Base-by-base conservation (phyloP, 1,284 basidiomycete genomes). In the Ustilago sp. region DNA sequence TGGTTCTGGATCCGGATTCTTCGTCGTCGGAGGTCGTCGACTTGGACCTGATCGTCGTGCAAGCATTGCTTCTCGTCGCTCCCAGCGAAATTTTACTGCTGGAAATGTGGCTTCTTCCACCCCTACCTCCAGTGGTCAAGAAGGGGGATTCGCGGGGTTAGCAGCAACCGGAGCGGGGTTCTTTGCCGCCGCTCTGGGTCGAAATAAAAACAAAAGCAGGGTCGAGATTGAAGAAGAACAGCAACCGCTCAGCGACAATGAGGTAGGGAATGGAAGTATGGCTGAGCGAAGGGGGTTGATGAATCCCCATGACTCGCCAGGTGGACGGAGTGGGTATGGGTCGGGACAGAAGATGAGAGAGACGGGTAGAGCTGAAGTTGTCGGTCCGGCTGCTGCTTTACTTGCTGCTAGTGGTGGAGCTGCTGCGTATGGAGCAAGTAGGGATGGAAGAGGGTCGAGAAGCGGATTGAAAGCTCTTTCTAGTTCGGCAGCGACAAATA, bases 1-100 rank as follows among this genome's bases (percentile, higher is more conserved):
- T 8, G 59, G 67, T 17, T 73, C 72, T 31, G 78, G 78, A 11
- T 73, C 75, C 13, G 78, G 78, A 17, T 81, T 81, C 70, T 78
- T 81, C 41, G 79, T 81, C 41, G 79, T 80, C 23, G 80, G 79
- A 7, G 80, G 79, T 13, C 53, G 60, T 8, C 31, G 68, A 31
- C 50, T 68, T 0, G 64, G 68, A 13, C 34, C 61, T 0, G 60
- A 68, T 41, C 59, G 72, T 13, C 59, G 55, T 6, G 67, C 62
- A 2, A 69, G 66, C 35, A 62, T 63, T 7, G 63, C 72, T 28
- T 74, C 71, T 4, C 57, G 58, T 11, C 39, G 70, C 53, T 72
- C 71, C 0, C 48, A 57, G 9, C 38, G 31, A 28, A 69, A 59
- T 35, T 63, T 56, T 32, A 54, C 68, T 7, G 48, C 60, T 13